Evolutionary conservation across 2,329 filamentous ascomycete species (phyloP).

Genomic region (Epichloe brachyelytri): DNA sequence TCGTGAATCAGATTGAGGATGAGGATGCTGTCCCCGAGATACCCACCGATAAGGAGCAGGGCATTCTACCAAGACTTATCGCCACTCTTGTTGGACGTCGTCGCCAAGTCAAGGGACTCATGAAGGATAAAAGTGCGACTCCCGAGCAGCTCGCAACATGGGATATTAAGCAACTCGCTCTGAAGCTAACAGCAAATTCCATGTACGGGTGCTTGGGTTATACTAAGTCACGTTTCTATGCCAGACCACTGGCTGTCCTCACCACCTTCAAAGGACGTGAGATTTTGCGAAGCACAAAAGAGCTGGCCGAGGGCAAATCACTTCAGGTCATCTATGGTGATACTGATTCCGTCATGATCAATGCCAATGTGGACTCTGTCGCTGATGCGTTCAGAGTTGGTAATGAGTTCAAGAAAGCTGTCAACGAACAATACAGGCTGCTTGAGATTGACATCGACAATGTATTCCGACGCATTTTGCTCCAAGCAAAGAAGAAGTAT

Average conservation of each 20-base stretch:
- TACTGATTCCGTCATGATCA: conserved; percentile 99
- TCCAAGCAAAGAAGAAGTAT: conserved; percentile 99
- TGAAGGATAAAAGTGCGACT: conserved; percentile 87
- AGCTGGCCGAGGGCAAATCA: conserved; percentile 80
- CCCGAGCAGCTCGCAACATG: conserved; percentile 80
- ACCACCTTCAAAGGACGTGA: conserved; percentile 96
- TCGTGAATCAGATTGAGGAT: conserved; percentile 39
- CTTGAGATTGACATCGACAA: conserved; percentile 98
- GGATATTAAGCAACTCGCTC: conserved; percentile 94
- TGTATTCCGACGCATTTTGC: conserved; percentile 79
- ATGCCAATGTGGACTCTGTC: conserved; percentile 91
- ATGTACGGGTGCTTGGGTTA: conserved; percentile 99
- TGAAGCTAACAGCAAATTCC: conserved; percentile 96
- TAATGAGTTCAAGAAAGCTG: conserved; percentile 84
- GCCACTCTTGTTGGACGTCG: conserved; percentile 79
- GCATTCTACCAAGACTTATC: conserved; percentile 83
- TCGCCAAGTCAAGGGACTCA: conserved; percentile 85
- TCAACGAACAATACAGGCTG: conserved; percentile 86
- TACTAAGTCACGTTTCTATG: conserved; percentile 93
- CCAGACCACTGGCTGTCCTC: conserved; percentile 83
- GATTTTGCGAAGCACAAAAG: conserved; percentile 91
- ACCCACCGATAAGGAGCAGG: conserved; percentile 62
- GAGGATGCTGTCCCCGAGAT: conserved; percentile 86
- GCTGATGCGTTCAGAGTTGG: conserved; percentile 84
- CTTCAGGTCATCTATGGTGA: conserved; percentile 97